A percentile compares a stretch with the other conserved stretches of the same genome.
phyloP scores from a whole-genome alignment of 169 alveolate species.

The Babesia caballi region DNA sequence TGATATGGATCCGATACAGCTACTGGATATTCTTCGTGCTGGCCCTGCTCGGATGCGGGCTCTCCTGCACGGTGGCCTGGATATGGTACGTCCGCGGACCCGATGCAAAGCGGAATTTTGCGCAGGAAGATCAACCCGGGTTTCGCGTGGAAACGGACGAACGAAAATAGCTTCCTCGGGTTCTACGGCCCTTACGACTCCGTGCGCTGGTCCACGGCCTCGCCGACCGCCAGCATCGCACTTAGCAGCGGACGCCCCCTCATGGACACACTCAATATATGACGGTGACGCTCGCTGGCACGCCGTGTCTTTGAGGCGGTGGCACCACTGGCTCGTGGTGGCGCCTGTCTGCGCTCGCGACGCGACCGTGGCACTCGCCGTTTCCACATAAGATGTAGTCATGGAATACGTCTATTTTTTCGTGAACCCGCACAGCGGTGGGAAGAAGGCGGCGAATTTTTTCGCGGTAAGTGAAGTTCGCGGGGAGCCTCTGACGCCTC shows the following conservation, averaged over 20 bases:
- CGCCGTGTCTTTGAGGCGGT: background rate
- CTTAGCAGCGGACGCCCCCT: conserved; percentile 32
- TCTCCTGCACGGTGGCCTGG: conserved; percentile 5
- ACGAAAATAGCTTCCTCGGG: background rate
- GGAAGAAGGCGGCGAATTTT: conserved; percentile 78
- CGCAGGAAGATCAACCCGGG: conserved; percentile 32
- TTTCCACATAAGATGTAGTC: conserved; percentile 20
- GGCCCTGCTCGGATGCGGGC: conserved; percentile 1
- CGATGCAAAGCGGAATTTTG: background rate
- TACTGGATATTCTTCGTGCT: conserved; percentile 12
- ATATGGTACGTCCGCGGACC: conserved; percentile 15
- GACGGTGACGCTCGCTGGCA: no score
- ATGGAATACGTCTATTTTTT: conserved; percentile 68
- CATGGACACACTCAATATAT: background rate
- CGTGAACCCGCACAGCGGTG: conserved; percentile 84
- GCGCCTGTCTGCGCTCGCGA: background rate
- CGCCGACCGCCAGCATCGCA: conserved; percentile 33
- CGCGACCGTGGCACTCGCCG: background rate
- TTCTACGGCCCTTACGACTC: conserved; percentile 23
- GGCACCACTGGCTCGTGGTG: conserved; percentile 21
- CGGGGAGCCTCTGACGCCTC: background rate
- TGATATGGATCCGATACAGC: conserved; percentile 30
- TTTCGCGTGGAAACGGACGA: background rate
- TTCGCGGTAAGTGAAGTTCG: conserved; percentile 59
- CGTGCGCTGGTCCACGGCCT: conserved; percentile 45